Evolutionary conservation across 495 filamentous ascomycete genomes (phyloP).

Genomic region (Mytilinidion resinicola): DNA sequence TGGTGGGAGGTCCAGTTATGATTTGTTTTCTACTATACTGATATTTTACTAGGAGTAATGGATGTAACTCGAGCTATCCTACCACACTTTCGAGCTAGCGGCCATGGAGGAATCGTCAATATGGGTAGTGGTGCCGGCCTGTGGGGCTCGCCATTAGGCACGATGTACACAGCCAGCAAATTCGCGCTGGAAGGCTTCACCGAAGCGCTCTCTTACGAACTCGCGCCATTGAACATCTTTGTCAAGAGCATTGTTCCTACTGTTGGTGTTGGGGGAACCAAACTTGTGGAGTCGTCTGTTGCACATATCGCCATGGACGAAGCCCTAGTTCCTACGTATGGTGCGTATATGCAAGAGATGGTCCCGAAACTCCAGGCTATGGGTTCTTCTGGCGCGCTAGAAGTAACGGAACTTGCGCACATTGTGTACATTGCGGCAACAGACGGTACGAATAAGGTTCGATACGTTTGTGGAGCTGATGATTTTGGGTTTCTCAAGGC

Average conservation of each 20-base stretch:
- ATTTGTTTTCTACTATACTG: not conserved
- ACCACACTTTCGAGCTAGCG: not conserved
- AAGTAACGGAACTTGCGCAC: not conserved
- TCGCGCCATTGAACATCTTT: not conserved
- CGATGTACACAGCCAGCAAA: constrained; percentile 1
- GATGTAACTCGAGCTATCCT: not conserved
- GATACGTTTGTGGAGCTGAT: not conserved
- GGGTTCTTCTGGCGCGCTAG: not conserved
- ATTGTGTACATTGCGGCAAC: not conserved
- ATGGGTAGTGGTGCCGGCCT: not conserved
- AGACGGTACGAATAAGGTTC: not conserved
- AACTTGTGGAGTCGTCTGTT: not conserved
- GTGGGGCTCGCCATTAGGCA: not conserved
- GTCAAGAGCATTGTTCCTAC: not conserved
- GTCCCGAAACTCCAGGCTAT: not conserved
- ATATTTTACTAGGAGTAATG: not conserved
- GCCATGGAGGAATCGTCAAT: not conserved
- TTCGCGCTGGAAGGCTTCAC: constrained; percentile 5
- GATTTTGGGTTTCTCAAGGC: not conserved
- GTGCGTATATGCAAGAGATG: not conserved
- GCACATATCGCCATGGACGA: not conserved
- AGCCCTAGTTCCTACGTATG: not conserved
- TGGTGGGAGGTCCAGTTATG: not conserved
- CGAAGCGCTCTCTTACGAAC: not conserved
- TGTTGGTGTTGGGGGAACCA: not conserved